A percentile compares a stretch with the other conserved stretches of the same genome.
phyloP scores from a whole-genome alignment of 805 yeast genomes.

The Ogataea corticis region DNA sequence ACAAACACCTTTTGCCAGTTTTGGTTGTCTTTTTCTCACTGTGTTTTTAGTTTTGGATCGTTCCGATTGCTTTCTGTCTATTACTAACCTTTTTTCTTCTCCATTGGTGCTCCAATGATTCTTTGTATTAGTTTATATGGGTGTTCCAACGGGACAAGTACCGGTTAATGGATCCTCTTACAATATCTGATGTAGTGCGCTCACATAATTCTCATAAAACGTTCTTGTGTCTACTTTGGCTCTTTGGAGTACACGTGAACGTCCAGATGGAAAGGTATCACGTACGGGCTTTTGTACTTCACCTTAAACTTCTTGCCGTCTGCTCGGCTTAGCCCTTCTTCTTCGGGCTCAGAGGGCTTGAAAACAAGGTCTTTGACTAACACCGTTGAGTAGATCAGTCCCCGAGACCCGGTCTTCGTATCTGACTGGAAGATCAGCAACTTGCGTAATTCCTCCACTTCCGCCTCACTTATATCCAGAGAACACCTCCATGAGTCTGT shows the following conservation, averaged over 20 bases:
- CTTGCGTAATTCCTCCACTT: slow-evolving; percentile 19
- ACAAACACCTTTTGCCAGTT: background rate
- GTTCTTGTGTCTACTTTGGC: too few relatives aligned
- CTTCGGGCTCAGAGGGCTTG: slow-evolving; percentile 1
- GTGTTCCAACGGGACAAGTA: background rate
- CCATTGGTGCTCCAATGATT: slow-evolving; percentile 2
- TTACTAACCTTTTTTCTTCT: slow-evolving; percentile 1
- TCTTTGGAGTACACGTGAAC: slow-evolving; percentile 26
- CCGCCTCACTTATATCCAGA: slow-evolving; percentile 23
- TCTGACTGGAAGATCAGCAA: slow-evolving; percentile 7
- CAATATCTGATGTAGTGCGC: too few relatives aligned
- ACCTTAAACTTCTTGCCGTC: slow-evolving; percentile 20
- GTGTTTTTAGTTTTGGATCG: slow-evolving; percentile 15
- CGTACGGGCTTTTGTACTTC: slow-evolving; percentile 18
- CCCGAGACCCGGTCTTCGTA: background rate
- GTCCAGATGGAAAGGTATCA: slow-evolving; percentile 24
- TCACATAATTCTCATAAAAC: too few relatives aligned
- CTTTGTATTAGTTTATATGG: slow-evolving; percentile 2
- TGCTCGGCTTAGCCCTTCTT: background rate
- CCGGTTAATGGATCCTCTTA: background rate
- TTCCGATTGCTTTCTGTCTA: slow-evolving; percentile 6
- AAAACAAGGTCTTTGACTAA: slow-evolving; percentile 20
- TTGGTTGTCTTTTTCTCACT: slow-evolving; percentile 6
- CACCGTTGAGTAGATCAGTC: slow-evolving; percentile 18
- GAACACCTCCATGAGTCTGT: slow-evolving; percentile 30